Base-by-base conservation (phyloP, 2,329 filamentous ascomycete species). In the Fusarium sp. region DNA sequence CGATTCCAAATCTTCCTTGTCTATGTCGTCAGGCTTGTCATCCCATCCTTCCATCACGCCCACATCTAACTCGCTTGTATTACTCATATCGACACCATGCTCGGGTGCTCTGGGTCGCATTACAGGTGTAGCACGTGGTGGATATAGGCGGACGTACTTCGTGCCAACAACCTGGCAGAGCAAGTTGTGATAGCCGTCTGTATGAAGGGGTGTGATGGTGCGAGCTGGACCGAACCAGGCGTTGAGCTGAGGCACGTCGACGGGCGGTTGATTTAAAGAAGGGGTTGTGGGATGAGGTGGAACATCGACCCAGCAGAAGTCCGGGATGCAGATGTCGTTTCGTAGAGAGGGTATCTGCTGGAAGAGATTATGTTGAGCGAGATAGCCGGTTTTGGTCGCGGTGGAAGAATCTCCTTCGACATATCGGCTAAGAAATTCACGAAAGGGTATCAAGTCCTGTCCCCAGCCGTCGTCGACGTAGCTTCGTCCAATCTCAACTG, bases 171-270 rank as follows among this genome's bases (percentile, higher is more conserved):
- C 92, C 78, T 98, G 96, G 26, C 90, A 90, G 6, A 98, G 86
- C 47, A 98, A 88, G 75, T 98, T 98, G 76, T 97, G 93, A 77
- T 97, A 97, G 2, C 92, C 93, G 75, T 98, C 96, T 3, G 93
- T 97, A 78, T 99, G 96, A 1, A 98, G 83, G 2, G 96, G 96
- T 1, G 94, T 97, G 67, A 97, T 94, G 1, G 96, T 98, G 50
- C 89, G 90, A 0, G 89, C 83, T 0, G 96, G 96, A 0, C 96
- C 96, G 67, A 98, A 91, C 96, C 96, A 99, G 9, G 93, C 94
- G 78, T 98, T 97, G 18, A 97, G 84, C 42, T 92, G 82, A 0
- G 93, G 93, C 23, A 88, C 84, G 8, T 83, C 83, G 13, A 86
- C 78, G 37, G 80, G 79, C 3, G 80, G 77, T 56, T 81, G 79